phyloP scores from a whole-genome alignment of 768 basidiomycete genomes.

The Rhodotorula taiwanensis region DNA sequence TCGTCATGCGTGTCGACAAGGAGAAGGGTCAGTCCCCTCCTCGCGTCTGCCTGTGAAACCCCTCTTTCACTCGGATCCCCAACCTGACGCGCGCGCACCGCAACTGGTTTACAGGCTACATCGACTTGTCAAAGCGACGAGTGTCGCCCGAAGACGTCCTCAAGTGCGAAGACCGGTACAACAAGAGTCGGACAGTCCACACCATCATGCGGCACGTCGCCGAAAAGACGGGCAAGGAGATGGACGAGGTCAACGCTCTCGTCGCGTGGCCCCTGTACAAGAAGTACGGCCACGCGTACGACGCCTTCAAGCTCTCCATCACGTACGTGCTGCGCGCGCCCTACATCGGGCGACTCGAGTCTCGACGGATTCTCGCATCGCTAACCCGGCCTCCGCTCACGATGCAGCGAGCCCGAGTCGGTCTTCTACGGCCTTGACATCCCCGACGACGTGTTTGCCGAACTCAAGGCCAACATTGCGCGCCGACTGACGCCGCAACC shows the following conservation, averaged over 20 bases:
- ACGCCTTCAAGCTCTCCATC: slow-evolving; percentile 94
- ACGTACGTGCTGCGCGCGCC: slow-evolving; percentile 55
- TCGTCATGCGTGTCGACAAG: slow-evolving; percentile 95
- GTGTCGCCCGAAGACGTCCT: slow-evolving; percentile 96
- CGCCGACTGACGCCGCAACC: slow-evolving; percentile 94
- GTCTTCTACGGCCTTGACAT: slow-evolving; percentile 55
- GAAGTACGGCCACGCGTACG: slow-evolving; percentile 91
- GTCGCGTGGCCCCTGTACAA: slow-evolving; percentile 88
- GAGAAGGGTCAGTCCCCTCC: slow-evolving; percentile 71
- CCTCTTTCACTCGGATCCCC: not conserved
- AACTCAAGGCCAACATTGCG: slow-evolving; percentile 72
- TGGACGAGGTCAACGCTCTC: slow-evolving; percentile 81
- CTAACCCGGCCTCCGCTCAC: too few relatives aligned
- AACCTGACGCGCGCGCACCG: too few relatives aligned
- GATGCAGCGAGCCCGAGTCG: slow-evolving; percentile 62
- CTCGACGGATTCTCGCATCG: too few relatives aligned
- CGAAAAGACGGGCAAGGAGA: slow-evolving; percentile 47
- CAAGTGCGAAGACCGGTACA: slow-evolving; percentile 97
- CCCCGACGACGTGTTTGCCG: slow-evolving; percentile 69
- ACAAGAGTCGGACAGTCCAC: slow-evolving; percentile 94
- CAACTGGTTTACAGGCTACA: slow-evolving; percentile 63
- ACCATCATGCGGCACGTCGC: slow-evolving; percentile 75
- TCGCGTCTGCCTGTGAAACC: not conserved
- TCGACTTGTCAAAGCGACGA: slow-evolving; percentile 95
- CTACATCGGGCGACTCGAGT: too few relatives aligned